Conservation (phyloP, 2,329 filamentous ascomycete genomes). For the Alternaria solani region DNA sequence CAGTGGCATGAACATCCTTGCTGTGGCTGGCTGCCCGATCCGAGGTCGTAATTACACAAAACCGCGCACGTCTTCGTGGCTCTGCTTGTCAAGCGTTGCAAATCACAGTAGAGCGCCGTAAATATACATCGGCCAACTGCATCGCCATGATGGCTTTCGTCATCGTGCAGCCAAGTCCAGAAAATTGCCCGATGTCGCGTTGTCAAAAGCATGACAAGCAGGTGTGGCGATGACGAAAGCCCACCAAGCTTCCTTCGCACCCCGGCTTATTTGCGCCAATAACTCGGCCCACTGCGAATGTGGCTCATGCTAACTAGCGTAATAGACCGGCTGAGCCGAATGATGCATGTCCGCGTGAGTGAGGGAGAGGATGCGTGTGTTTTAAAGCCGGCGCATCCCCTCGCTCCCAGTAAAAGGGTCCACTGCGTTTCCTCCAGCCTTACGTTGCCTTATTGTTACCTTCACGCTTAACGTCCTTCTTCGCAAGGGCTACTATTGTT, state of each 20-base stretch:
- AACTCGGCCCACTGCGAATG: slow-evolving; percentile 1
- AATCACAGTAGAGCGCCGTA: background rate
- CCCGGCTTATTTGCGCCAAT: slow-evolving; percentile 22
- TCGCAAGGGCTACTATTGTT: background rate
- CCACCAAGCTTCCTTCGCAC: background rate
- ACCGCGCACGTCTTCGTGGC: background rate
- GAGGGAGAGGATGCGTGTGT: background rate
- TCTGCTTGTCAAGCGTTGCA: background rate
- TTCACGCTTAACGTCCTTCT: background rate
- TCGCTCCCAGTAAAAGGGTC: background rate
- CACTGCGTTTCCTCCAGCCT: background rate
- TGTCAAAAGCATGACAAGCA: slow-evolving; percentile 2
- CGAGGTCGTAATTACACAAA: background rate
- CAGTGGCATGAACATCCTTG: background rate
- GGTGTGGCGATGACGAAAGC: slow-evolving; percentile 21
- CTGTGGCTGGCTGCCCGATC: background rate
- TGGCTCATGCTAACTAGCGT: slow-evolving; percentile 9
- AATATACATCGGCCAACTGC: background rate
- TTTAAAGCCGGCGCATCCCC: slow-evolving; percentile 2
- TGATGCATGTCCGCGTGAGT: slow-evolving; percentile 14
- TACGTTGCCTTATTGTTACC: background rate
- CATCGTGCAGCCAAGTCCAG: background rate
- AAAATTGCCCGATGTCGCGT: background rate
- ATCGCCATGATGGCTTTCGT: background rate
- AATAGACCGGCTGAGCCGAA: slow-evolving; percentile 7